Base-by-base conservation (phyloP, 805 yeast genomes). In the Cyberlindnera xishuangbannaensis region DNA sequence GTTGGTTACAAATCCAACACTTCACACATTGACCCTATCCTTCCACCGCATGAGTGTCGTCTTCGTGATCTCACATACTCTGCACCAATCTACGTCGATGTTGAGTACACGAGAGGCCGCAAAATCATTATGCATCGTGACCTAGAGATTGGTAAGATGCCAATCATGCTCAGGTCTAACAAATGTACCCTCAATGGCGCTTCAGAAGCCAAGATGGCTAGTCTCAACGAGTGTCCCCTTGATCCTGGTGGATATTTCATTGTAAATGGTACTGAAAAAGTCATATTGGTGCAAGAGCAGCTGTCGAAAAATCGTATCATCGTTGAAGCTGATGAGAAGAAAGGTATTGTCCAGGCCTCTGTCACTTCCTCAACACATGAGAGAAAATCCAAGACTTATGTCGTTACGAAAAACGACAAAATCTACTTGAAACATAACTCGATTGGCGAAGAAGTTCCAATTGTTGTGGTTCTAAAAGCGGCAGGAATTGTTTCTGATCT, bases 231-330 rank as follows among this genome's bases (percentile, higher is more conserved):
- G 61, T 92, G 98, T 60, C 98, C 98, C 0, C 67, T 92, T 31
- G 98, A 92, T 61, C 98, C 98, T 6, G 98, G 98, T 62, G 98
- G 98, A 51, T 92, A 92, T 55, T 92, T 92, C 53, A 84, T 90
- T 53, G 97, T 90, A 31, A 90, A 90, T 55, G 98, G 98, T 58
- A 92, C 98, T 0, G 98, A 92, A 51, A 92, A 92, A 58, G 98
- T 92, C 28, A 92, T 92, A 43, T 70, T 92, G 47, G 94, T 92
- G 27, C 98, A 92, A 61, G 98, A 92, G 61, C 98, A 92, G 67
- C 69, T 92, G 56, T 81, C 95, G 31, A 92, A 92, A 63, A 92
- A 92, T 62, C 84, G 98, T 72, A 92, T 92, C 54, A 87, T 92
- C 52, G 98, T 92, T 11, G 99, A 92, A 60, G 92, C 96, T 2